Base-by-base conservation (phyloP, 1,284 basidiomycete genomes). In the Cystobasidiaceae sp. region DNA sequence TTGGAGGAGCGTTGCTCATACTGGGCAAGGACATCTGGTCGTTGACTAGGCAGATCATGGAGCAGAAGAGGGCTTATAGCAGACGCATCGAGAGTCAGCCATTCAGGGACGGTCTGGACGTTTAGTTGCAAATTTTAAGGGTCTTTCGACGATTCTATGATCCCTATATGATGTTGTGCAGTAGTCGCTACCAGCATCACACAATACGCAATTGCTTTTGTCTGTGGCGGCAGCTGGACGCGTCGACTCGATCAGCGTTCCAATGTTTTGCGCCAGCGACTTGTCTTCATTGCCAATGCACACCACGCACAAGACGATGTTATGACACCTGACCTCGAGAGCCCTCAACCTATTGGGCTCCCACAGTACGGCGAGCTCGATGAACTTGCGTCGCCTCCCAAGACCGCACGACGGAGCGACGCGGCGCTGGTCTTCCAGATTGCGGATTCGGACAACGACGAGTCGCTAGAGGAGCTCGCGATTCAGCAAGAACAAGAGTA, bases 1-100 rank as follows among this genome's bases (percentile, higher is more conserved):
- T 70, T 8, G 72, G 72, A 17, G 72, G 70, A 1, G 68, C 58
- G 0, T 1, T 69, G 17, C 59, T 73, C 6, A 52, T 73, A 11
- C 19, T 72, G 0, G 25, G 57, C 0, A 55, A 71, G 17, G 72
- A 73, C 50, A 54, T 59, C n/a, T 43, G 69, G 32, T 59, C 66
- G 37, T 28, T 73, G 28, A 30, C 41, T 0, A 57, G 52, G 8
- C 68, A 59, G 2, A 34, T 69, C 50, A 54, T 72, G 39, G 69
- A 71, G 58, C 59, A 57, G 21, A 55, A 60, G 51, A 57, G 71
- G 49, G 67, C 64, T 30, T 30, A 45, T 41, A 70, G 69, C 48
- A 54, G 71, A 43, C 52, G 55, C 34, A 58, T 72, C 21, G 67
- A 71, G 9, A 68, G 68, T 43, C 58, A 66, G 33, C 55, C 67